These are phyloP conservation scores for Lippia alba DNA, from an alignment of 305 asterid genomes.

Conservation along the genomic window DNA sequence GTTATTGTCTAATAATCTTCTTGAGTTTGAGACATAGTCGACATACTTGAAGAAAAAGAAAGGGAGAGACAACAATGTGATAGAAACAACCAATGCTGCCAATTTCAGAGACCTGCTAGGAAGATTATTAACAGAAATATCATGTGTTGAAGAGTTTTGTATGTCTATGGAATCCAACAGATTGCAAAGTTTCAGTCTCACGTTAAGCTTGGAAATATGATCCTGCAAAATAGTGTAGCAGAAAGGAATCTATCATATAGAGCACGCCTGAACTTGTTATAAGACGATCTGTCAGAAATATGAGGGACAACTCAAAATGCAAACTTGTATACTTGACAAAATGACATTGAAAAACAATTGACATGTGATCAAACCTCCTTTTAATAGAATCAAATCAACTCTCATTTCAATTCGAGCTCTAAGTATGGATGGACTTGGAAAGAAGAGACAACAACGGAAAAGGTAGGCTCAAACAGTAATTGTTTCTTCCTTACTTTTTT, in stretches of 20 bases:
- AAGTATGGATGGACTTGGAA: no score
- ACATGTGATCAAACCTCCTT: slow-evolving; percentile 1
- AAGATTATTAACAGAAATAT: slow-evolving; percentile 35
- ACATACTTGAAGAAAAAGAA: slow-evolving; percentile 72
- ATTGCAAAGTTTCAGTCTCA: slow-evolving; percentile 56
- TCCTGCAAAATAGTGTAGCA: slow-evolving; percentile 49
- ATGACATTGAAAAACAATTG: slow-evolving; percentile 5
- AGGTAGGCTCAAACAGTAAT: no score
- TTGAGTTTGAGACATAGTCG: slow-evolving; percentile 61
- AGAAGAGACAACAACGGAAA: no score
- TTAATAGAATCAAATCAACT: no score
- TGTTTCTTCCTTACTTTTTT: no score
- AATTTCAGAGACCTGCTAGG: slow-evolving; percentile 53
- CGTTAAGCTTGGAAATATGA: slow-evolving; percentile 61
- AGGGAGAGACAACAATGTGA: slow-evolving; percentile 64
- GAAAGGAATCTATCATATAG: slow-evolving; percentile 27
- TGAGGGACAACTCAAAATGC: slow-evolving; percentile 7
- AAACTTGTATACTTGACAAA: slow-evolving; percentile 10
- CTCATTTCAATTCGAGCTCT: no score
- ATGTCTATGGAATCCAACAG: slow-evolving; percentile 49
- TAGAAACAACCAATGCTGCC: slow-evolving; percentile 62
- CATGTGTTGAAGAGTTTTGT: slow-evolving; percentile 37
- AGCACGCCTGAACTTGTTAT: slow-evolving; percentile 4
- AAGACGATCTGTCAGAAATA: no score
- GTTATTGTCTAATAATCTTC: slow-evolving; percentile 60